Evolutionary conservation across 192 early-diverging fungal species (phyloP).

Genomic region (Podila verticillata): DNA sequence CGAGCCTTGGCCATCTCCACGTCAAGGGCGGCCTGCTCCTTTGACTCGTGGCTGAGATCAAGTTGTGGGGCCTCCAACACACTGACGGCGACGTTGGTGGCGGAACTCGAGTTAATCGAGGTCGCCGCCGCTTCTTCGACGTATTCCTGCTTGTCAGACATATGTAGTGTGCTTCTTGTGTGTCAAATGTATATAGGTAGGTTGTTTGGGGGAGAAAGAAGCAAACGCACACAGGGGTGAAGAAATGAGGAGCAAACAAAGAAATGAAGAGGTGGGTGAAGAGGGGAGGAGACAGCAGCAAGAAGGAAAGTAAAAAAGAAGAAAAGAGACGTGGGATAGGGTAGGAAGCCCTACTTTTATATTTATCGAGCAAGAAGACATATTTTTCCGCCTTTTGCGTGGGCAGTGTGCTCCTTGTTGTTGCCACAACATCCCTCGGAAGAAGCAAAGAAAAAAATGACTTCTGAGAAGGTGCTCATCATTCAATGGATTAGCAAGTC

Average conservation of each 20-base stretch:
- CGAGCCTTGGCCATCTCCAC: conserved; percentile 46
- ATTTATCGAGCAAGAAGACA: too few relatives aligned
- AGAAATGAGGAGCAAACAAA: neutral
- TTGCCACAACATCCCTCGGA: too few relatives aligned
- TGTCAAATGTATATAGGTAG: neutral
- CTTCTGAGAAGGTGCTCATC: too few relatives aligned
- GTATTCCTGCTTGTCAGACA: conserved; percentile 40
- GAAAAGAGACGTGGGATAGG: neutral
- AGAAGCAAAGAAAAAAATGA: too few relatives aligned
- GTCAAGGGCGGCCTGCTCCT: conserved; percentile 39
- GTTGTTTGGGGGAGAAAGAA: neutral
- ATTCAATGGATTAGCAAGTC: too few relatives aligned
- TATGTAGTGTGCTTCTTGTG: neutral
- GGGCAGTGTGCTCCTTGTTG: too few relatives aligned
- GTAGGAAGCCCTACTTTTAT: neutral
- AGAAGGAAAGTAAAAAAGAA: neutral
- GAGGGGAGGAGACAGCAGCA: neutral
- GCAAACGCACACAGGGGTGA: too few relatives aligned
- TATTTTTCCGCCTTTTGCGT: too few relatives aligned
- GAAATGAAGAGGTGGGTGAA: neutral
- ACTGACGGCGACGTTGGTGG: conserved; percentile 25
- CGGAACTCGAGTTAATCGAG: conserved; percentile 8
- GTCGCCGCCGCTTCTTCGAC: neutral
- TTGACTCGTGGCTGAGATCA: conserved; percentile 28
- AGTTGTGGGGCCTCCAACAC: conserved; percentile 25